Evolutionary conservation across 495 filamentous ascomycete genomes (phyloP).

Genomic region (Friedmanniomyces endolithicus): DNA sequence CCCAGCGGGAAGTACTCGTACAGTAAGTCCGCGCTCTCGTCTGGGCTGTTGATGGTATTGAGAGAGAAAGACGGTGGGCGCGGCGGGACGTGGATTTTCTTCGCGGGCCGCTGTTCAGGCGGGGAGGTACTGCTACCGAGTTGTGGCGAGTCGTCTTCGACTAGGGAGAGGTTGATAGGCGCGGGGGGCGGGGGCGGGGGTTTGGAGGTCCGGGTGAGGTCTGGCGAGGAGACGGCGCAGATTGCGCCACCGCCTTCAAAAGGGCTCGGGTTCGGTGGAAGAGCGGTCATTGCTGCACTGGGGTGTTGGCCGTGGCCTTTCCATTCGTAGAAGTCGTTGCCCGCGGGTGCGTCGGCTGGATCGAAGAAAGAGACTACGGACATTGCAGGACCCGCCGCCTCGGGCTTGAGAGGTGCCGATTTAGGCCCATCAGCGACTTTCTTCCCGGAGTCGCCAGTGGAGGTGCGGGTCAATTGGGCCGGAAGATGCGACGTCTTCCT

Average conservation of each 20-base stretch:
- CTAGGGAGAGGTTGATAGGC: conserved; percentile 62
- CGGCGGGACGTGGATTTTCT: conserved; percentile 16
- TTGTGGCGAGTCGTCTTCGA: conserved; percentile 50
- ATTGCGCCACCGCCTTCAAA: conserved; percentile 6
- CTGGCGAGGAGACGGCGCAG: conserved; percentile 17
- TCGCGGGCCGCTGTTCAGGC: conserved; percentile 8
- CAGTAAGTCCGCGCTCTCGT: conserved; percentile 64
- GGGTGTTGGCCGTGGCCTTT: conserved; percentile 4
- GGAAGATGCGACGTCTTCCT: conserved; percentile 27
- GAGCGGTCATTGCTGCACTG: conserved; percentile 8
- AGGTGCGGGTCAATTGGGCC: conserved; percentile 35
- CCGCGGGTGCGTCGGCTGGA: neutral
- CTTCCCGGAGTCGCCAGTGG: conserved; percentile 35
- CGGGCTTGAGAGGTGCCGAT: conserved; percentile 7
- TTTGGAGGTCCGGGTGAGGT: conserved; percentile 17
- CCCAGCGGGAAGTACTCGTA: conserved; percentile 90
- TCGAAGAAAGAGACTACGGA: conserved; percentile 2
- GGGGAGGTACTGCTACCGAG: conserved; percentile 5
- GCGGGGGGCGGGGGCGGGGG: conserved; percentile 14
- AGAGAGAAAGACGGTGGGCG: conserved; percentile 33
- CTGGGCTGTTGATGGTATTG: conserved; percentile 36
- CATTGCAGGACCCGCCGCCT: conserved; percentile 19
- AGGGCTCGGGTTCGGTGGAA: conserved; percentile 12
- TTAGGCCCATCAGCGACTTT: conserved; percentile 3
- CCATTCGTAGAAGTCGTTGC: conserved; percentile 28